Evolutionary conservation across 2,329 filamentous ascomycete genomes (phyloP).

Genomic region (Colletotrichum tabaci): DNA sequence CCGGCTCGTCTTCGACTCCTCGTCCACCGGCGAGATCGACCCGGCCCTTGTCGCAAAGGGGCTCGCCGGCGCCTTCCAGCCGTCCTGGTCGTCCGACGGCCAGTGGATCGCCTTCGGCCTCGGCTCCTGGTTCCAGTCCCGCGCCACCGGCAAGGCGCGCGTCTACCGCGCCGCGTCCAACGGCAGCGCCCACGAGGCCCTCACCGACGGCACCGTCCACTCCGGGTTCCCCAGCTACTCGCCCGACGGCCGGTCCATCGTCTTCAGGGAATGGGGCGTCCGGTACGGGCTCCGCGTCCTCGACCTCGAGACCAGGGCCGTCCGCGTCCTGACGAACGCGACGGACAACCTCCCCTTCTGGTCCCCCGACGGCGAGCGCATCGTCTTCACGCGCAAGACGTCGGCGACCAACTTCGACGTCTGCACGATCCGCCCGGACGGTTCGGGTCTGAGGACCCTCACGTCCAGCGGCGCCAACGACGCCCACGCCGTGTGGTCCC

Average conservation of each 20-base stretch:
- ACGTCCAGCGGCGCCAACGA: conserved; percentile 30
- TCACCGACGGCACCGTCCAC: conserved; percentile 31
- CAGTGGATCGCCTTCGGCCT: conserved; percentile 21
- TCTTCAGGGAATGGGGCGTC: conserved; percentile 32
- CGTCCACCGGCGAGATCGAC: conserved; percentile 24
- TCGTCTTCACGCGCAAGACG: conserved; percentile 31
- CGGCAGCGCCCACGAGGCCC: conserved; percentile 23
- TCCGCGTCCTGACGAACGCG: conserved; percentile 23
- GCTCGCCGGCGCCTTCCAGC: conserved; percentile 29
- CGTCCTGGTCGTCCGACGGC: conserved; percentile 26
- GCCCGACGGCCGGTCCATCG: conserved; percentile 16
- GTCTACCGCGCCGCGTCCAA: conserved; percentile 25
- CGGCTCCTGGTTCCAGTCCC: conserved; percentile 28
- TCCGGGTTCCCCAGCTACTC: conserved; percentile 29
- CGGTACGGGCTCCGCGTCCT: conserved; percentile 28
- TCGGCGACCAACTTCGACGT: conserved; percentile 32
- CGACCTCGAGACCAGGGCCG: conserved; percentile 16
- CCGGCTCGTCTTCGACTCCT: conserved; percentile 35
- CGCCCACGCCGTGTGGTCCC: conserved; percentile 32
- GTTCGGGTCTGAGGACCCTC: conserved; percentile 18
- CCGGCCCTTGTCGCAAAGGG: conserved; percentile 23
- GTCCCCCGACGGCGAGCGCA: conserved; percentile 31
- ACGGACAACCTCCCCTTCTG: conserved; percentile 31
- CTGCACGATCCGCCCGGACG: conserved; percentile 27
- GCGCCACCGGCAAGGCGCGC: conserved; percentile 24